A percentile compares a stretch with the other conserved stretches of the same genome.
Evolutionary conservation across 306 rosid genomes (phyloP).

Genomic region (Prunus armeniaca): DNA sequence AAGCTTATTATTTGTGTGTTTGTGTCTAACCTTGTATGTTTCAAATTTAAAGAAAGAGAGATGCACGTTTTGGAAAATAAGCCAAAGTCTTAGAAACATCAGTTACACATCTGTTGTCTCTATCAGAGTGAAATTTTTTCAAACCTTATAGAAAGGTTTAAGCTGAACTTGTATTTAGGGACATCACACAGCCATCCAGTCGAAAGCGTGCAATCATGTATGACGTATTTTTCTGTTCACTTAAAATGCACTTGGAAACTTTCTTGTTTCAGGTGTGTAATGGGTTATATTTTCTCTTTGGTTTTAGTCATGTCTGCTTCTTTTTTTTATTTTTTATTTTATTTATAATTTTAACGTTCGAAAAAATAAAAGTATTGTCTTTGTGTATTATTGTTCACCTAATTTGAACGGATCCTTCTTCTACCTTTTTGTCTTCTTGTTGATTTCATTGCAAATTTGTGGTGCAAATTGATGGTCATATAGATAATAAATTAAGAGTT

Average conservation of each 20-base stretch:
- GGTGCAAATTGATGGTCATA: neutral
- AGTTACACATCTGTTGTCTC: neutral
- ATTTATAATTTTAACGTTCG: neutral
- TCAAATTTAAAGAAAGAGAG: conserved; percentile 11
- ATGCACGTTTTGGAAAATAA: conserved; percentile 3
- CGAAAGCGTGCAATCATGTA: conserved; percentile 1
- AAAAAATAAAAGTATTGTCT: neutral
- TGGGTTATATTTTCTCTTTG: neutral
- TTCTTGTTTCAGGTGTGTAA: neutral
- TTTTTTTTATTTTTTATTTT: neutral
- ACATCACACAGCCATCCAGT: neutral
- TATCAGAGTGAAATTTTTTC: neutral
- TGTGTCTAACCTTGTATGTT: conserved; percentile 29
- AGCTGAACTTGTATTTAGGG: neutral
- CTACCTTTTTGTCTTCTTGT: neutral
- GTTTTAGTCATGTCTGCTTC: neutral
- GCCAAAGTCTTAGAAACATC: conserved; percentile 3
- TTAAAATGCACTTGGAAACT: neutral
- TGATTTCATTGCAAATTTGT: neutral
- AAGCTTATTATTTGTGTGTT: conserved; percentile 47
- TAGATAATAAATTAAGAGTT: too few species aligned
- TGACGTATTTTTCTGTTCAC: neutral
- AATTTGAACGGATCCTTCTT: neutral
- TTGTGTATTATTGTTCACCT: too few species aligned
- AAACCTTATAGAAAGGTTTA: neutral